Conservation (phyloP, 768 basidiomycete genomes). For the Rhizopogon vesiculosus region DNA sequence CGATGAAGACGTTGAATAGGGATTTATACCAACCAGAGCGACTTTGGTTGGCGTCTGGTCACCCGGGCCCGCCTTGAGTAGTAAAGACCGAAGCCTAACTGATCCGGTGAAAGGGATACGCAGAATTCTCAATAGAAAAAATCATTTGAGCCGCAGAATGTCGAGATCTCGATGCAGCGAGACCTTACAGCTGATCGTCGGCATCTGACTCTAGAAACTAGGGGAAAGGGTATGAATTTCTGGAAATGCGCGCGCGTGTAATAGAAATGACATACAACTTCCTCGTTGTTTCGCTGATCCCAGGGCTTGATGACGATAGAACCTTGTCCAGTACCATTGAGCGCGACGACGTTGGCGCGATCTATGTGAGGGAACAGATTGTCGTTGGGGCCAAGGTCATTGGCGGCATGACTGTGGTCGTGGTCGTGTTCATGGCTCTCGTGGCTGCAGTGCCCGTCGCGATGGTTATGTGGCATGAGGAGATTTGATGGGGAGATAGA, state of each 20-base stretch:
- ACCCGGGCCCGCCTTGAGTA: constrained; percentile 79
- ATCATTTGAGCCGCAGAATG: constrained; percentile 4
- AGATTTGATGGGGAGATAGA: constrained; percentile 4
- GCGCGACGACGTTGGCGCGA: constrained; percentile 69
- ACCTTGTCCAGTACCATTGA: constrained; percentile 58
- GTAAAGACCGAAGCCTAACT: constrained; percentile 76
- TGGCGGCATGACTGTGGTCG: constrained; percentile 41
- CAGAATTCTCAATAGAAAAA: constrained; percentile 52
- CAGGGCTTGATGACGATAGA: constrained; percentile 80
- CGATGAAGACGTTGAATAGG: background rate
- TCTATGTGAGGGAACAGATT: constrained; percentile 77
- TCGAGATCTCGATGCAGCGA: background rate
- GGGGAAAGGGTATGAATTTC: background rate
- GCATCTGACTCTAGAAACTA: constrained; percentile 87
- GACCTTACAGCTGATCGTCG: constrained; percentile 78
- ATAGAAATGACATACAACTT: constrained; percentile 40
- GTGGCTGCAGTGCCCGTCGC: constrained; percentile 49
- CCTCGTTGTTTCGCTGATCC: constrained; percentile 71
- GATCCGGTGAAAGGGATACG: constrained; percentile 86
- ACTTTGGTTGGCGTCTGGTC: constrained; percentile 76
- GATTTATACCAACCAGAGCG: constrained; percentile 47
- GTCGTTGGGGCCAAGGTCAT: constrained; percentile 49
- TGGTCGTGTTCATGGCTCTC: constrained; percentile 59
- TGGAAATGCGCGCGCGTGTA: background rate
- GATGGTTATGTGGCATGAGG: constrained; percentile 42